phyloP scores from a whole-genome alignment of 2,329 filamentous ascomycete species.

The Fusarium udum region DNA sequence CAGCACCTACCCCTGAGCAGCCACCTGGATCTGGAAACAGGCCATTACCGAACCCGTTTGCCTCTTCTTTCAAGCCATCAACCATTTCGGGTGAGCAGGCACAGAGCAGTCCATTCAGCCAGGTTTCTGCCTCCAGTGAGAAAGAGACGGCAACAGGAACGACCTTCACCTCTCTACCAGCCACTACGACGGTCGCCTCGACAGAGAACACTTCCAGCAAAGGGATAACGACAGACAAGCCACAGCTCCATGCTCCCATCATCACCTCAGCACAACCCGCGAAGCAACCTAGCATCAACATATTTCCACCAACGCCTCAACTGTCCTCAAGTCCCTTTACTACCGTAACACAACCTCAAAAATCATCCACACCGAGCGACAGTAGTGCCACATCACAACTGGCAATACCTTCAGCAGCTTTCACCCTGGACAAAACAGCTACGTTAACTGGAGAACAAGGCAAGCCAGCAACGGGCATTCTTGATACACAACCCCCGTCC shows the following conservation, averaged over 20 bases:
- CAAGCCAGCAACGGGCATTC: slow-evolving; percentile 1
- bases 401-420: background rate
- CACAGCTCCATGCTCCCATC: background rate
- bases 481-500: background rate
- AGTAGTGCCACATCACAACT: background rate
- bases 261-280: background rate
- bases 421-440: background rate
- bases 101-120: slow-evolving; percentile 18
- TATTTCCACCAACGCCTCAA: slow-evolving; percentile 29
- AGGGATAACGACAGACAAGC: background rate
- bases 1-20: background rate
- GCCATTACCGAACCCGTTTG: slow-evolving; percentile 27
- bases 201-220: background rate
- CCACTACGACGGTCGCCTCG: background rate
- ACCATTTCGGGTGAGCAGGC: background rate
- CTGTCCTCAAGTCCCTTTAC: slow-evolving; percentile 16
- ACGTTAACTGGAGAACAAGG: background rate
- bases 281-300: slow-evolving; percentile 23
- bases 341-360: slow-evolving; percentile 11
- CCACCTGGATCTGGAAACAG: slow-evolving; percentile 1
- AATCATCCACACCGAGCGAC: background rate
- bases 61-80: slow-evolving; percentile 10
- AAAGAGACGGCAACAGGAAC: slow-evolving; percentile 1
- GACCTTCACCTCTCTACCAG: slow-evolving; percentile 13
- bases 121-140: background rate